Evolutionary conservation across 148 eudicot genomes (phyloP).

Genomic region (Vaccinium vitisidaea): DNA sequence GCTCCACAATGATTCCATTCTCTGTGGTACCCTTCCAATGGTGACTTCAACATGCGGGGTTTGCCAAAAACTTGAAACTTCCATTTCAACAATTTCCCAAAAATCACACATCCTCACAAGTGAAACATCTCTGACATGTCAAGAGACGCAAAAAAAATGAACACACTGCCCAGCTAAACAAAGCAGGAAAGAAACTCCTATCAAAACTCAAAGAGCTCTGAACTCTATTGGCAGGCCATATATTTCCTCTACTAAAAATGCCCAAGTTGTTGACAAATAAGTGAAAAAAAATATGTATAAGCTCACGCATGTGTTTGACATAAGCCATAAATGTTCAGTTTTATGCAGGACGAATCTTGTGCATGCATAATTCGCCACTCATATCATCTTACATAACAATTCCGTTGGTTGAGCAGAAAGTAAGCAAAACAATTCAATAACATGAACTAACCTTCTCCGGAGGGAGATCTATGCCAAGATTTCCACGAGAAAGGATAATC

Average conservation of each 20-base stretch:
- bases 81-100: background rate
- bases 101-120: background rate
- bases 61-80: background rate
- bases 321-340: background rate
- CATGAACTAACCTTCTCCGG: slow-evolving; percentile 73
- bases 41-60: background rate
- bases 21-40: background rate
- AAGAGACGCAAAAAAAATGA: background rate
- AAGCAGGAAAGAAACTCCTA: background rate
- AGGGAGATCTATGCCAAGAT: slow-evolving; percentile 97
- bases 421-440: background rate
- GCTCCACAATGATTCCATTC: background rate
- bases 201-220: background rate
- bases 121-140: slow-evolving; percentile 1
- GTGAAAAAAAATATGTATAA: background rate
- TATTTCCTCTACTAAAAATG: too few relatives aligned
- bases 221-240: background rate
- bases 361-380: background rate
- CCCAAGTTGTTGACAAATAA: too few relatives aligned
- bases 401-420: background rate
- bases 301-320: background rate
- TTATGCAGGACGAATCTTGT: background rate
- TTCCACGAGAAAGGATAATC: slow-evolving; percentile 95
- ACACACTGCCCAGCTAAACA: background rate
- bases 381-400: background rate